Conservation (phyloP, 192 early-diverging fungal genomes). For the Backusella sp. region DNA sequence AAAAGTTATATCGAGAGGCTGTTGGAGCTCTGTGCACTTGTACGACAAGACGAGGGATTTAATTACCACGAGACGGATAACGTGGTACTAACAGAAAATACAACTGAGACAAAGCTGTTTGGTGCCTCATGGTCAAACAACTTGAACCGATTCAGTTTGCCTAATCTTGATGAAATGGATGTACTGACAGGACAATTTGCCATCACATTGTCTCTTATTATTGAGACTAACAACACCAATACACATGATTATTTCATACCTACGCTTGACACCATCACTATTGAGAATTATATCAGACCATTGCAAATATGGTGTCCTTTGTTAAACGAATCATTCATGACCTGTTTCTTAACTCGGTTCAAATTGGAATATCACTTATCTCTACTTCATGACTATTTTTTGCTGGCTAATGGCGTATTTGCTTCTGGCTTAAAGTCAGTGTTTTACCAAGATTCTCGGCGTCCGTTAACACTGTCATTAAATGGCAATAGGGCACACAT, state of each 20-base stretch:
- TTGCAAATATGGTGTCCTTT: constrained; percentile 30
- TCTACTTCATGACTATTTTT: constrained; percentile 38
- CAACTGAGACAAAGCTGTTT: not conserved
- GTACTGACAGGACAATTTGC: constrained; percentile 11
- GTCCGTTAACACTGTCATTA: not conserved
- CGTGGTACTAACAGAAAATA: not conserved
- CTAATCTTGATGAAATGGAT: constrained; percentile 21
- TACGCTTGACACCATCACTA: constrained; percentile 30
- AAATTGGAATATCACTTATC: constrained; percentile 42
- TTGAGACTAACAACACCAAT: not conserved
- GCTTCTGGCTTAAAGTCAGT: constrained; percentile 34
- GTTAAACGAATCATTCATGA: constrained; percentile 46
- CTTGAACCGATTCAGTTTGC: constrained; percentile 9
- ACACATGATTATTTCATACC: constrained; percentile 21
- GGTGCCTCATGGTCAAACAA: not conserved
- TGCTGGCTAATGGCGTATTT: constrained; percentile 45
- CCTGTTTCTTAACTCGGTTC: constrained; percentile 45
- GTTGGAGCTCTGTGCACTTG: not conserved
- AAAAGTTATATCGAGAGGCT: not conserved
- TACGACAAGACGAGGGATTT: constrained; percentile 7
- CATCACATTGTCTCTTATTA: constrained; percentile 1
- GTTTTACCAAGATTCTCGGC: constrained; percentile 21
- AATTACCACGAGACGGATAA: constrained; percentile 7
- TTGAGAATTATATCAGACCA: constrained; percentile 27
- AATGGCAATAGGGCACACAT: not conserved